These are phyloP conservation scores for Candolleomyces eurysporus DNA, from an alignment of 768 basidiomycete genomes.

Conservation along the genomic window DNA sequence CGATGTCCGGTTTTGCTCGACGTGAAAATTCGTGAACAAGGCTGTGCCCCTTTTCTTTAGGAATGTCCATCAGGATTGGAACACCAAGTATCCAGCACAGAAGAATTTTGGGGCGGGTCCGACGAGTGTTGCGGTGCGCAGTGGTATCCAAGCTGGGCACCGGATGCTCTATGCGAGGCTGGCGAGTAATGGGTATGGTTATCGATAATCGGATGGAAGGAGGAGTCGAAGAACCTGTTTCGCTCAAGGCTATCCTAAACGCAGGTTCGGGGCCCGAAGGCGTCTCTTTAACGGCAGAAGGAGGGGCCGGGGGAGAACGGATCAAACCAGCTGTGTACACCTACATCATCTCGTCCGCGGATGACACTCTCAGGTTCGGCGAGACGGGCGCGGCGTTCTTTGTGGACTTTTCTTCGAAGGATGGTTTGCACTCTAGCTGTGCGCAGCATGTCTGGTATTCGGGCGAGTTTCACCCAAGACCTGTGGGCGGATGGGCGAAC, in stretches of 20 bases:
- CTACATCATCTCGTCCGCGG: slow-evolving; percentile 75
- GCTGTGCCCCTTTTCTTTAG: slow-evolving; percentile 60
- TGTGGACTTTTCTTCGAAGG: slow-evolving; percentile 84
- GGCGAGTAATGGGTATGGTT: slow-evolving; percentile 61
- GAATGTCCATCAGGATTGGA: slow-evolving; percentile 64
- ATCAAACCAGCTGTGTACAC: slow-evolving; percentile 85
- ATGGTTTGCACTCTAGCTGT: slow-evolving; percentile 81
- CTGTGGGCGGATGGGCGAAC: slow-evolving; percentile 61
- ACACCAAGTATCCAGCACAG: slow-evolving; percentile 63
- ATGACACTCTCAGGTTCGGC: slow-evolving; percentile 77
- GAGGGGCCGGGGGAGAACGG: slow-evolving; percentile 29
- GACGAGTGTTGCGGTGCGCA: slow-evolving; percentile 59
- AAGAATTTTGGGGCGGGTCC: slow-evolving; percentile 63
- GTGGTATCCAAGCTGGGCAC: slow-evolving; percentile 71
- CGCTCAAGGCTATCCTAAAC: slow-evolving; percentile 42
- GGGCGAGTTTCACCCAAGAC: slow-evolving; percentile 79
- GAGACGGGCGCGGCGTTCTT: slow-evolving; percentile 88
- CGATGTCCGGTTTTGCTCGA: slow-evolving; percentile 66
- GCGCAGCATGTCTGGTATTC: slow-evolving; percentile 63
- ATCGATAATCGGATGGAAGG: slow-evolving; percentile 38
- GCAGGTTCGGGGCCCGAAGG: slow-evolving; percentile 19
- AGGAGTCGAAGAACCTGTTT: slow-evolving; percentile 6
- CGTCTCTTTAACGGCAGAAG: background rate
- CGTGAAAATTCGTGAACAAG: slow-evolving; percentile 74
- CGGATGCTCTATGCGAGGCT: slow-evolving; percentile 71